Evolutionary conservation across 2,329 filamentous ascomycete species (phyloP).

Genomic region (Pseudogymnoascus sp.): DNA sequence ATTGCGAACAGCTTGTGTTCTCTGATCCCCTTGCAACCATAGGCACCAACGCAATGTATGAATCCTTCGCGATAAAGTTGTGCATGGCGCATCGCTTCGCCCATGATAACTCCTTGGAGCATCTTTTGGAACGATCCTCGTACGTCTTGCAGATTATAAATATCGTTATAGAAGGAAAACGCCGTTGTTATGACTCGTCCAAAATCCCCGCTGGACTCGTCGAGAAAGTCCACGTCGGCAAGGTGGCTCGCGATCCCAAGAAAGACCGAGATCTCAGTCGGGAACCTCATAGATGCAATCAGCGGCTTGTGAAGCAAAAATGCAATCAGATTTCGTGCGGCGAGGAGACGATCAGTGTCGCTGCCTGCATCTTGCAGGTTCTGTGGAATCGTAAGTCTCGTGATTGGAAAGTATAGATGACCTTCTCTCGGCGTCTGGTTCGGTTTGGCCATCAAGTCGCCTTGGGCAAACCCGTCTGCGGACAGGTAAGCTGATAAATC

Average conservation of each 20-base stretch:
- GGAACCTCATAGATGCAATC: constrained; percentile 49
- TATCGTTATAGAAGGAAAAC: constrained; percentile 70
- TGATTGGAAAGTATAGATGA: constrained; percentile 47
- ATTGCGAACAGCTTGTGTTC: constrained; percentile 65
- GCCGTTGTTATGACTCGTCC: constrained; percentile 56
- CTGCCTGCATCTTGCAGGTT: constrained; percentile 33
- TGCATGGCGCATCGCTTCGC: constrained; percentile 76
- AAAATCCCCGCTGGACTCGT: constrained; percentile 51
- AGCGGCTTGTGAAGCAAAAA: constrained; percentile 59
- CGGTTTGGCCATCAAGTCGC: constrained; percentile 20
- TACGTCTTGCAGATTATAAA: constrained; percentile 72
- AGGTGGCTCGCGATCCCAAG: constrained; percentile 49
- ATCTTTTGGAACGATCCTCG: constrained; percentile 80
- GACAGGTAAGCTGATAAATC: constrained; percentile 22
- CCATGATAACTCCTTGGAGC: constrained; percentile 80
- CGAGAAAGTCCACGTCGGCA: constrained; percentile 52
- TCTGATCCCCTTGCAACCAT: constrained; percentile 40
- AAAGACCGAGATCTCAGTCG: constrained; percentile 50
- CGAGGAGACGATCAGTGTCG: constrained; percentile 51
- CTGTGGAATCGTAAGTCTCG: constrained; percentile 24
- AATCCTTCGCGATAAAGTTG: constrained; percentile 87
- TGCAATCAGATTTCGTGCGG: constrained; percentile 59
- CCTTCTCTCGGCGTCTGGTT: constrained; percentile 37
- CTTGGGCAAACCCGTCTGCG: constrained; percentile 21
- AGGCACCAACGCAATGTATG: constrained; percentile 83